Evolutionary conservation across 768 basidiomycete species (phyloP).

Genomic region (Hericium erinaceus): DNA sequence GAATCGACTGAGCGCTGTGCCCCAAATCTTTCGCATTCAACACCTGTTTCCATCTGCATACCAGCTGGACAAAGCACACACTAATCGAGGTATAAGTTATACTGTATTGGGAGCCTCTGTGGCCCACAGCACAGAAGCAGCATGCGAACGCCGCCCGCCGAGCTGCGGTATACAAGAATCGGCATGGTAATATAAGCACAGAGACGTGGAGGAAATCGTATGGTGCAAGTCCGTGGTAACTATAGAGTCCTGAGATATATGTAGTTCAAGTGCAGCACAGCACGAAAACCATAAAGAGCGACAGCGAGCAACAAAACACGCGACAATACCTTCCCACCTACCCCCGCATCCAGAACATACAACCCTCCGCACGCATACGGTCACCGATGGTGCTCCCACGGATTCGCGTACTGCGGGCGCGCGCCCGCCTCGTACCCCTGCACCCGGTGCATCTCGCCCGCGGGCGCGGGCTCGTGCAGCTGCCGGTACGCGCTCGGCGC

Average conservation of each 20-base stretch:
- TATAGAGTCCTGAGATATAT: neutral
- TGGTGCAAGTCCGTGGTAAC: neutral
- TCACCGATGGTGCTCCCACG: neutral
- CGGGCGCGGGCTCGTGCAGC: slow-evolving; percentile 3
- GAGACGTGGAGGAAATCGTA: neutral
- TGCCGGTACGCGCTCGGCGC: neutral
- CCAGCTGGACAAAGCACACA: no score
- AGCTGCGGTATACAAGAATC: no score
- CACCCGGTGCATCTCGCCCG: neutral
- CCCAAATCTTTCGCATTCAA: no score
- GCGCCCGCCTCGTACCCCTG: neutral
- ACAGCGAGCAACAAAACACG: neutral
- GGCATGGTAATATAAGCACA: neutral
- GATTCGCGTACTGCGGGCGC: neutral
- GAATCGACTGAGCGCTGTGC: no score
- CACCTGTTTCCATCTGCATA: no score
- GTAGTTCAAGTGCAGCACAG: neutral
- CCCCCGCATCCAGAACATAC: neutral
- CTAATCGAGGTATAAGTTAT: no score
- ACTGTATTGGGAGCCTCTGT: no score
- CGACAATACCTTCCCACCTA: neutral
- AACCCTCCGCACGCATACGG: neutral
- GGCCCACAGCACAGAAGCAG: no score
- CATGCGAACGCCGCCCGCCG: no score
- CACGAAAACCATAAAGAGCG: neutral